Conservation (phyloP, 768 basidiomycete species). For the Collybia mongolica region DNA sequence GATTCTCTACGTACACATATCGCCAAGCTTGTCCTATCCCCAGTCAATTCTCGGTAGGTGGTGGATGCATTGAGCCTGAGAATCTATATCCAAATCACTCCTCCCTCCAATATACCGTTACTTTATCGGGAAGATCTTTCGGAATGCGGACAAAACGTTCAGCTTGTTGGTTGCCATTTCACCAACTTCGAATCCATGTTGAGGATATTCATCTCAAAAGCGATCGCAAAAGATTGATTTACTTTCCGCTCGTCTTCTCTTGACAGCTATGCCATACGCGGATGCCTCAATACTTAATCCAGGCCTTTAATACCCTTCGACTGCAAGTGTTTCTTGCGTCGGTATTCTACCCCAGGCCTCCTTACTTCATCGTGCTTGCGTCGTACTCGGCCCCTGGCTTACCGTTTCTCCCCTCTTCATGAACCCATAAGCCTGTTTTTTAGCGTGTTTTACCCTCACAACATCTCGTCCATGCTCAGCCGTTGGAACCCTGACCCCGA, state of each 20-base stretch:
- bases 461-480: constrained; percentile 17
- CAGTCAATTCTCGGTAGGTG: constrained; percentile 2
- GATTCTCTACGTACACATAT: neutral
- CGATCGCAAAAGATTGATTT: constrained; percentile 25
- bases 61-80: constrained; percentile 25
- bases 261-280: constrained; percentile 18
- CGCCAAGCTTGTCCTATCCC: constrained; percentile 5
- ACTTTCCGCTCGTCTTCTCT: constrained; percentile 21
- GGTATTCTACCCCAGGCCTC: neutral
- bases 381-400: neutral
- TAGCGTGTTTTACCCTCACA: too few relatives aligned
- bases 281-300: constrained; percentile 16
- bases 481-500: constrained; percentile 23
- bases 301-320: constrained; percentile 6
- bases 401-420: neutral
- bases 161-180: constrained; percentile 23
- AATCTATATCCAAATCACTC: constrained; percentile 24
- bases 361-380: neutral
- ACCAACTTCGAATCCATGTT: constrained; percentile 25
- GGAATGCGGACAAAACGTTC: constrained; percentile 14
- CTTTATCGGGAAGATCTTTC: constrained; percentile 37
- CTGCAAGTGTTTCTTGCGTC: neutral
- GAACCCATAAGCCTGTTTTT: constrained; percentile 3
- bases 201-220: constrained; percentile 29
- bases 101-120: constrained; percentile 20